Evolutionary conservation across 2,329 filamentous ascomycete species (phyloP), one percentile per base, ranked within the genome.

Genomic region (Venturiaceae sp.): DNA sequence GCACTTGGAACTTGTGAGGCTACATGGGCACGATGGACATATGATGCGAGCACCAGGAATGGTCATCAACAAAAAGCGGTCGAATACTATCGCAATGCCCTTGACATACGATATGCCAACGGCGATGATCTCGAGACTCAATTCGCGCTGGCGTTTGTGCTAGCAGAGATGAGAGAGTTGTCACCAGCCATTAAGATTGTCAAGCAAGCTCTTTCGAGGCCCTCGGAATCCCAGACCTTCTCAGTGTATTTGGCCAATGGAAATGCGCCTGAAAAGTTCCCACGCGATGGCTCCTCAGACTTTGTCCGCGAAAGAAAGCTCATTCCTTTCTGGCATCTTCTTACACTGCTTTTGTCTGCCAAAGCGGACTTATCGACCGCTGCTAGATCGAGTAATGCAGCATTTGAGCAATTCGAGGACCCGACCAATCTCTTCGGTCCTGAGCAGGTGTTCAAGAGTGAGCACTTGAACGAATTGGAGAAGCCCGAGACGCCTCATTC

Each of bases 301-400:
- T 75, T 69, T 63, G 66, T 70, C 1, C 71, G 83, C 58, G 85
- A 90, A 68, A 77, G 79, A 54, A 79, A 80, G 61, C 66, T 83
- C n/a, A 84, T 97, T 26, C 86, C 92, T 2, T 73, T 96, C 26
- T 96, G 94, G 92, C 94, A 99, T 75, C 79, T 99, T 16, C 79
- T 99, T 52, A 86, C 90, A 0, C 78, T 99, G 26, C 78, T 97
- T 23, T 75, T 97, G 32, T 96, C 90, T 63, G 90, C 91, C 1
- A 85, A 88, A 63, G 88, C 95, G 63, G 91, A 96, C 62, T 95
- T 88, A 65, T 76, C 83, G 54, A 87, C 88, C 70, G 92, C 94
- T 1, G 81, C 83, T 30, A 85, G 86, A 66, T 87, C 91, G 33
- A 97, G 92, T 64, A 90, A 95, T 68, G 91, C 90, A 28, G 92